Evolutionary conservation across 1,139 yeast genomes (phyloP).

Genomic region (Blastobotrys persicus): DNA sequence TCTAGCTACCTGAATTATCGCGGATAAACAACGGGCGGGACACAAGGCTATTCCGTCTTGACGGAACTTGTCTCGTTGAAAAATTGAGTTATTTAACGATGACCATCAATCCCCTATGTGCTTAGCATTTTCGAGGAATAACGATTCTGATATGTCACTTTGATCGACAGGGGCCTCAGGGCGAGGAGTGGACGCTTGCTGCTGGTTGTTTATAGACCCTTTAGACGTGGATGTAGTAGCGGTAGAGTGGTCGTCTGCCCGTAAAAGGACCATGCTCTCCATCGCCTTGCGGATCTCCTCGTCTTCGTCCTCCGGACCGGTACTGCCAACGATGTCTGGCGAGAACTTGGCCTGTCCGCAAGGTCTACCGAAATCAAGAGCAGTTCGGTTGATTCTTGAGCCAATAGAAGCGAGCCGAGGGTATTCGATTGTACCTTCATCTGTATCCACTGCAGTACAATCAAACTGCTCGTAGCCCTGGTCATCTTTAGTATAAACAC

Average conservation of each 20-base stretch:
- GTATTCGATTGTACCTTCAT: slow-evolving; percentile 3
- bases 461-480: slow-evolving; percentile 13
- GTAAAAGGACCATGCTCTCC: slow-evolving; percentile 28
- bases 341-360: slow-evolving; percentile 29
- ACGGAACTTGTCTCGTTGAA: background rate
- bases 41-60: too few species aligned
- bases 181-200: slow-evolving; percentile 4
- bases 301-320: slow-evolving; percentile 20
- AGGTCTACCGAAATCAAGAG: slow-evolving; percentile 30
- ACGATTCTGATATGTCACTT: background rate
- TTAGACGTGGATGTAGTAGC: background rate
- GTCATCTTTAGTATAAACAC: slow-evolving; percentile 26
- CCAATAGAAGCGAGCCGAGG: slow-evolving; percentile 23
- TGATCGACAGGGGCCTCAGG: background rate
- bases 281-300: slow-evolving; percentile 33
- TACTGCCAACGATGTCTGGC: slow-evolving; percentile 23
- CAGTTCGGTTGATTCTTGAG: slow-evolving; percentile 18
- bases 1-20: too few species aligned
- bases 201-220: background rate
- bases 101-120: background rate
- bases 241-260: background rate
- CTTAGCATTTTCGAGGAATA: background rate
- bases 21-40: too few species aligned
- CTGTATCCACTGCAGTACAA: slow-evolving; percentile 2
- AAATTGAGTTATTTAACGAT: background rate